Evolutionary conservation across 2,329 filamentous ascomycete species (phyloP).

Genomic region (Hypoxylon sp.): DNA sequence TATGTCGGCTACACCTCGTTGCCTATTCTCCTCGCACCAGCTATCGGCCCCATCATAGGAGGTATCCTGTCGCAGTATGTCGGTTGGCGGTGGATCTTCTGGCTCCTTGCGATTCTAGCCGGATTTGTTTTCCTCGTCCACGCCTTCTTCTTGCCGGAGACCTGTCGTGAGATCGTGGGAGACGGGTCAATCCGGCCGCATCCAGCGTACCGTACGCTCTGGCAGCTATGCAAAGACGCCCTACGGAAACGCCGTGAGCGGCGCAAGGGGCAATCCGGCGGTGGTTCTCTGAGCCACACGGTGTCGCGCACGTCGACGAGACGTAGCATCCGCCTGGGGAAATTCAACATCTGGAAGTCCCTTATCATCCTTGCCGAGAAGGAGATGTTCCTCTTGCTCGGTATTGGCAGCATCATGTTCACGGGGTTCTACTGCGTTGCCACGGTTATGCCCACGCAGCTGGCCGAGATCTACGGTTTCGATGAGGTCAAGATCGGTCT

Average conservation of each 20-base stretch:
- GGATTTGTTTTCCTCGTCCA: conserved; percentile 57
- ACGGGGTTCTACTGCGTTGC: conserved; percentile 57
- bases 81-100: conserved; percentile 68
- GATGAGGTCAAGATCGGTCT: conserved; percentile 64
- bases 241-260: conserved; percentile 28
- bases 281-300: conserved; percentile 28
- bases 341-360: conserved; percentile 56
- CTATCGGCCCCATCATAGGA: conserved; percentile 65
- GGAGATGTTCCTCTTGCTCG: conserved; percentile 57
- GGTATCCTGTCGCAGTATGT: conserved; percentile 66
- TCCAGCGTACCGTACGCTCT: conserved; percentile 48
- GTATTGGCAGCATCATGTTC: conserved; percentile 54
- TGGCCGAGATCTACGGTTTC: conserved; percentile 65
- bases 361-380: conserved; percentile 56
- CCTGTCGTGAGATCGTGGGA: conserved; percentile 61
- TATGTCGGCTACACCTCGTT: conserved; percentile 66
- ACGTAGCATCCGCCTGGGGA: conserved; percentile 42
- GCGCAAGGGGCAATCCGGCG: conserved; percentile 5
- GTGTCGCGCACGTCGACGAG: conserved; percentile 33
- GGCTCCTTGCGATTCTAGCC: conserved; percentile 63
- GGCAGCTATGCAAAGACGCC: conserved; percentile 51
- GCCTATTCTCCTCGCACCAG: conserved; percentile 60
- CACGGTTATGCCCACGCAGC: conserved; percentile 53
- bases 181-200: conserved; percentile 61
- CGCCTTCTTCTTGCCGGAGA: conserved; percentile 63